phyloP scores from a whole-genome alignment of 306 rosid species.

The Vigna angularis region DNA sequence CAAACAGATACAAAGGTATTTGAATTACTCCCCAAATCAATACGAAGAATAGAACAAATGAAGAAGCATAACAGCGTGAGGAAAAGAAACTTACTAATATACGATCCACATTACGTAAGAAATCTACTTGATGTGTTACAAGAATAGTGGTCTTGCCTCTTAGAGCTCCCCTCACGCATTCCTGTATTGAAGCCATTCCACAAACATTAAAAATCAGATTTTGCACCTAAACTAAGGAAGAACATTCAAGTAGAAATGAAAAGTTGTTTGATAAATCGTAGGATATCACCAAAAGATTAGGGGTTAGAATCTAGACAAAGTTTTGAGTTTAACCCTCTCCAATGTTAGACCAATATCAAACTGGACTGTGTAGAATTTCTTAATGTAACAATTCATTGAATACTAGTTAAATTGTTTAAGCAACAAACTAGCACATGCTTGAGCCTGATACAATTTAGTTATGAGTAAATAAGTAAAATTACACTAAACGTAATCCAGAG shows the following conservation, averaged over 20 bases:
- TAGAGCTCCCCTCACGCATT: slow-evolving; percentile 79
- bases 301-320: neutral
- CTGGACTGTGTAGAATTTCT: neutral
- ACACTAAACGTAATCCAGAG: neutral
- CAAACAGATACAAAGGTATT: slow-evolving; percentile 3
- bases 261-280: neutral
- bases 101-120: slow-evolving; percentile 80
- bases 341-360: neutral
- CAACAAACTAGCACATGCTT: slow-evolving; percentile 1
- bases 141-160: slow-evolving; percentile 73
- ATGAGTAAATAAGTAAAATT: neutral
- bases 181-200: slow-evolving; percentile 48
- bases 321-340: neutral
- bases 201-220: slow-evolving; percentile 11
- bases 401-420: neutral
- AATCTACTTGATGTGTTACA: slow-evolving; percentile 93
- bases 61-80: neutral
- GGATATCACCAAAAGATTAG: neutral
- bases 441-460: neutral
- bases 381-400: neutral
- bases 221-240: neutral
- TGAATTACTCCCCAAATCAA: slow-evolving; percentile 9
- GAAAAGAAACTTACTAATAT: slow-evolving; percentile 57
- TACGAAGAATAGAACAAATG: neutral
- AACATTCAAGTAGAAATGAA: slow-evolving; percentile 1